phyloP scores from a whole-genome alignment of 176 grass and related monocot genomes.

The Microstegium vimineum region DNA sequence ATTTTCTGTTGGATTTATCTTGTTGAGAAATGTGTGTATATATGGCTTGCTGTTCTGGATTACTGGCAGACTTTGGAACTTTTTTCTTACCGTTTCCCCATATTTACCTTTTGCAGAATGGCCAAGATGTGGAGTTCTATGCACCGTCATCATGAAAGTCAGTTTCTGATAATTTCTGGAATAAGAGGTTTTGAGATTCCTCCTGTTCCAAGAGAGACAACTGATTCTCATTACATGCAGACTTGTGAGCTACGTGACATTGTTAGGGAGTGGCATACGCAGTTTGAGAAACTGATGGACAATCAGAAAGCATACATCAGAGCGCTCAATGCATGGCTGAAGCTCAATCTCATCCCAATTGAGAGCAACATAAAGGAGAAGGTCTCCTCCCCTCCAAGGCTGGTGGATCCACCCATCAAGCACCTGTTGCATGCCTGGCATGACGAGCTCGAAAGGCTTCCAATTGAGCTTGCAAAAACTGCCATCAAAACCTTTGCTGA shows the following conservation, averaged over 20 bases:
- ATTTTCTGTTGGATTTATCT: constrained; percentile 11
- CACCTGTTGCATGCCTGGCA: constrained; percentile 76
- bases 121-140: constrained; percentile 75
- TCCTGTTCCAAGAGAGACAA: constrained; percentile 58
- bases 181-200: constrained; percentile 53
- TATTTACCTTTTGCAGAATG: constrained; percentile 56
- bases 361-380: constrained; percentile 88
- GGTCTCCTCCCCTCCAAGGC: constrained; percentile 72
- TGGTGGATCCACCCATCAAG: constrained; percentile 61
- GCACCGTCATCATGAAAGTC: constrained; percentile 55
- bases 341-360: constrained; percentile 80
- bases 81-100: constrained; percentile 7
- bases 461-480: constrained; percentile 63
- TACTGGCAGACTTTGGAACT: not conserved
- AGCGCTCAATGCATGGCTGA: constrained; percentile 81
- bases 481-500: constrained; percentile 73
- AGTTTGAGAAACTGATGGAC: constrained; percentile 68
- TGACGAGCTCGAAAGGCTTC: constrained; percentile 73
- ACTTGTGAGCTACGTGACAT: constrained; percentile 59
- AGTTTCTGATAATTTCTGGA: constrained; percentile 30
- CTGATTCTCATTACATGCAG: constrained; percentile 48
- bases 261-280: constrained; percentile 64
- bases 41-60: not conserved
- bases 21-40: not conserved
- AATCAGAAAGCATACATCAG: constrained; percentile 81